A percentile compares a stretch with the other conserved stretches of the same genome.
Evolutionary conservation across 371 early-diverging fungal species (phyloP).

Genomic region (Coemansia sp.): DNA sequence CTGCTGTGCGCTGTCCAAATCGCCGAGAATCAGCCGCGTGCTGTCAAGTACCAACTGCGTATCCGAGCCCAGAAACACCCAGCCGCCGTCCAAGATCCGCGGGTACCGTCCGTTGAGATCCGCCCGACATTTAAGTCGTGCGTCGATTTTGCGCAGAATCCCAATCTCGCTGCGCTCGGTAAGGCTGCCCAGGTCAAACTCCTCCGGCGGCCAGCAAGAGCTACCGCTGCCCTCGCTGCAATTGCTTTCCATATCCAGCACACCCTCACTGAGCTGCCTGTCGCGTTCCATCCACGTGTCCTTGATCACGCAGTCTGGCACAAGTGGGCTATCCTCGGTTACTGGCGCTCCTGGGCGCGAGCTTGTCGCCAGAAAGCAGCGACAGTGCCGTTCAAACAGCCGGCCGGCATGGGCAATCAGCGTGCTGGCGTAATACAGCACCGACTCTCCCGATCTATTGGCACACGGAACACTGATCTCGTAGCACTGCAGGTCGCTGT

Average conservation of each 20-base stretch:
- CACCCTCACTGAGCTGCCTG: too few relatives aligned
- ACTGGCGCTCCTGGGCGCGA: background rate
- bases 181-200: too few relatives aligned
- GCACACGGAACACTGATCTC: conserved; percentile 1
- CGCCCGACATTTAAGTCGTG: conserved; percentile 1
- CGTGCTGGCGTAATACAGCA: background rate
- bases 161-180: conserved; percentile 8
- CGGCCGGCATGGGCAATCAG: background rate
- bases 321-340: background rate
- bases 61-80: background rate
- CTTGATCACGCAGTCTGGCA: conserved; percentile 11
- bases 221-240: background rate
- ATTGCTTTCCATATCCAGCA: too few relatives aligned
- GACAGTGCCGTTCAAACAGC: conserved; percentile 20
- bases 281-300: conserved; percentile 5
- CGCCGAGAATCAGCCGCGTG: background rate
- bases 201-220: too few relatives aligned
- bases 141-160: background rate
- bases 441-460: background rate
- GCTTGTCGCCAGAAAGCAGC: conserved; percentile 11
- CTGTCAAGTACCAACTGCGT: background rate
- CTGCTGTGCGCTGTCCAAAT: background rate
- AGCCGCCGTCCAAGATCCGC: background rate
- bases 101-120: conserved; percentile 5
- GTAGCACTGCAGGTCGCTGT: conserved; percentile 8